phyloP scores from a whole-genome alignment of 768 basidiomycete species.

The Lactifluus echinatus region DNA sequence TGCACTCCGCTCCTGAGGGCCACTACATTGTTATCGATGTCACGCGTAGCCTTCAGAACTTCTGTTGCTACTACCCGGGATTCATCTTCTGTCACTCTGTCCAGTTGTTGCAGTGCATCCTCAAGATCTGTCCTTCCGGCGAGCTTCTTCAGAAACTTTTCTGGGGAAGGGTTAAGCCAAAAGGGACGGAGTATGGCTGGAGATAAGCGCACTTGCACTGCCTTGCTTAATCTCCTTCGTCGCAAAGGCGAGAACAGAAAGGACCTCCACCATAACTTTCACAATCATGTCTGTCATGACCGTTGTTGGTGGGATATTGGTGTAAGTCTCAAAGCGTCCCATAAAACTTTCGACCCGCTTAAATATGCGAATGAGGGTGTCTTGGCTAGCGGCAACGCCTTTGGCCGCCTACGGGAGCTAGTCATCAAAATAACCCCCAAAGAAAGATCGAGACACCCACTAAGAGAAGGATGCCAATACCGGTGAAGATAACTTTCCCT shows the following conservation, averaged over 20 bases:
- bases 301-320: not conserved
- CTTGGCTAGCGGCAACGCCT: not conserved
- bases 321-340: not conserved
- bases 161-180: not conserved
- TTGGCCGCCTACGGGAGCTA: not conserved
- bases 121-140: not conserved
- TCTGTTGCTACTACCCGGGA: not conserved
- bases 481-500: not conserved
- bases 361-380: not conserved
- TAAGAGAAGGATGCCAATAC: not conserved
- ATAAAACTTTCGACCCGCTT: not conserved
- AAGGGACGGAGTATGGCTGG: fast-evolving
- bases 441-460: not conserved
- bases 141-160: not conserved
- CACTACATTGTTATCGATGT: not conserved
- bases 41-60: not conserved
- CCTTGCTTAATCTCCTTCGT: not conserved
- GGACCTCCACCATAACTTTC: not conserved
- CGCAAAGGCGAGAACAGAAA: not conserved
- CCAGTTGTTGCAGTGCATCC: not conserved
- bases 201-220: not conserved
- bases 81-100: not conserved
- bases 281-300: not conserved
- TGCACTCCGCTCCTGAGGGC: not conserved
- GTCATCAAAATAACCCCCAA: not conserved